Evolutionary conservation across 169 alveolate genomes (phyloP), one percentile per base, ranked within the genome.

Genomic region (Babesia divergens): DNA sequence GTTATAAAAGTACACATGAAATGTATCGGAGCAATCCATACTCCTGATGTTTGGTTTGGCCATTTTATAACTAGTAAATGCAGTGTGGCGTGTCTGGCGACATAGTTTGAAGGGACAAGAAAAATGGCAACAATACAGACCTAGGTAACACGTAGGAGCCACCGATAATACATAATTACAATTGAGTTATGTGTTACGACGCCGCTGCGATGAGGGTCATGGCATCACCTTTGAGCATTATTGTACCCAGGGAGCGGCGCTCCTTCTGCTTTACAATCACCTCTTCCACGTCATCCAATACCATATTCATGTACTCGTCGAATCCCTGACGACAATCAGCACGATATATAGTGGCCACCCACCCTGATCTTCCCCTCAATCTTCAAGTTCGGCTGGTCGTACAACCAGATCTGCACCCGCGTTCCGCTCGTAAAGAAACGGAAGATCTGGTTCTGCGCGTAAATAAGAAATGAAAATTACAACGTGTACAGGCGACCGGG

Each of bases 251-350:
- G 34, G 76, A 76, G 62, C 82, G 91, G 59, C 94, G 88, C 20
- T 85, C 87, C 44, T 92, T 89, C 83, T 92, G 91, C 88, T 94
- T 95, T 35, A 91, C 88, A 62, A 90, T 82, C 40, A 94, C 84
- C 71, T 95, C 98, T 86, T 92, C 94, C 14, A 96, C 96, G 37
- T 96, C 97, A 67, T 95, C 98, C 68, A 96, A 65, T 20, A 96
- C 99, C 90, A 95, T 62, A 80, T 96, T 96, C 99, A 96, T 96
- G 75, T 94, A 96, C 82, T 96, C 99, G 67, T 96, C 99, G 56
- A 96, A 96, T 0, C 99, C 99, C 97, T 93, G 65, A 11, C 53
- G 40, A 55, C 22, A 1, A 6, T 24, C 2, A 3, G 34, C 3
- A 16, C 0, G 44, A 8, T 14, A 24, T 51, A 22, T 20, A 13